Percentiles rank a stretch among this genome's conserved stretches.
Evolutionary conservation across 345 rosid species (phyloP).

Genomic region (Firmiana major): DNA sequence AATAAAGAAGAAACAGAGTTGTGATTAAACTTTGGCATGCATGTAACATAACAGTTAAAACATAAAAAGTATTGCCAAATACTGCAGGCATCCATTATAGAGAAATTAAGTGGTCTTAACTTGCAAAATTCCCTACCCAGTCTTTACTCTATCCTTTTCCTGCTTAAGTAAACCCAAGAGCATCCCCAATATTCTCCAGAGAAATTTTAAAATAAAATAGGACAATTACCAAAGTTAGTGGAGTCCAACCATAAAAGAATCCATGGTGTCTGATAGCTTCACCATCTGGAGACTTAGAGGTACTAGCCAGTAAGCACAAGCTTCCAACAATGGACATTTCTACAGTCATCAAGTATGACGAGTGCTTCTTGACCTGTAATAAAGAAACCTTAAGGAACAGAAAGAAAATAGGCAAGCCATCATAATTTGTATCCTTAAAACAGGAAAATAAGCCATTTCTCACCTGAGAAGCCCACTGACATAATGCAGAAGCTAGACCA

Average conservation of each 20-base stretch:
- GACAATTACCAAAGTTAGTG: constrained; percentile 64
- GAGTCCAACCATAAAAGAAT: constrained; percentile 95
- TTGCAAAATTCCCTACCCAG: background rate
- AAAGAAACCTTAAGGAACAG: constrained; percentile 3
- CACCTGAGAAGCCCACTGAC: constrained; percentile 99
- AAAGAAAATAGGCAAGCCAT: background rate
- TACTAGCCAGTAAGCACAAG: constrained; percentile 79
- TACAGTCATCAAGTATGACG: constrained; percentile 91
- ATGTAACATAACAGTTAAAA: background rate
- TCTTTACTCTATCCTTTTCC: background rate
- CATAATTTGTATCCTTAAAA: background rate
- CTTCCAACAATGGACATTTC: constrained; percentile 98
- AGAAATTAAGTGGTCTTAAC: background rate
- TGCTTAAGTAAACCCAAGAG: background rate
- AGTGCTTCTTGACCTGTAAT: constrained; percentile 86
- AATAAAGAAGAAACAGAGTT: constrained; percentile 1
- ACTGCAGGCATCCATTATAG: background rate
- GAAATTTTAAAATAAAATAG: background rate
- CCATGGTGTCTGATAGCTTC: constrained; percentile 76
- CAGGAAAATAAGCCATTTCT: constrained; percentile 1
- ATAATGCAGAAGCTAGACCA: constrained; percentile 89
- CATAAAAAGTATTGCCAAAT: background rate
- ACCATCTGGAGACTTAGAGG: constrained; percentile 92
- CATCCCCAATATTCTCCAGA: background rate
- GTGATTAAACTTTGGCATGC: background rate